Base-by-base conservation (phyloP, 164 flowering plant genomes). In the Berberis thunbergii region DNA sequence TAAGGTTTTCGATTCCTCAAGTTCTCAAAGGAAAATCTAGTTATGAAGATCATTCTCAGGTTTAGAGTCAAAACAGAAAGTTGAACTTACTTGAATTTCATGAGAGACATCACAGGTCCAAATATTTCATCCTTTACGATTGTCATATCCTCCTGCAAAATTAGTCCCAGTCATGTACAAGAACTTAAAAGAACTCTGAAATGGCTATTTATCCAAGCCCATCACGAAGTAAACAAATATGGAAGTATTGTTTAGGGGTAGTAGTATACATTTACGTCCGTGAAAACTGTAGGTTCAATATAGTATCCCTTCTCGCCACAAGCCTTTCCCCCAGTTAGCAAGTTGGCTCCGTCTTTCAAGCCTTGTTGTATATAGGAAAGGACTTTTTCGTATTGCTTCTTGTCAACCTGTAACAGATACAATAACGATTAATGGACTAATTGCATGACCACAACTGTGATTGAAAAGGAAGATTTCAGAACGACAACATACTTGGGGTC, bases 91-190 rank as follows among this genome's bases (percentile, higher is more conserved):
- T 85, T 86, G 85, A 88, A 88, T 62, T 86, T 88, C 89, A 79
- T 83, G 49, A 88, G 70, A 40, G 86, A 73, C 86, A 88, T 69
- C 0, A 88, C 92, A 4, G 96, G 92, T 9, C 96, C 96, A 64
- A 86, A 88, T 56, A 88, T 88, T 74, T 88, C 96, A 2, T 88
- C 88, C 63, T 72, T 70, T 1, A 75, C 86, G 44, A 88, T 83
- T 10, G 42, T 90, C 84, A 84, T 45, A 86, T 81, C 40, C 86
- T 90, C 96, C 86, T 81, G 10, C 9, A 12, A 42, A 4, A 40
- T 40, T 2, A 9, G 0, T 40, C 38, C 38, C 3, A 56, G 39
- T 5, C 41, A 60, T 26, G 45, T n/a, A 4, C 11, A 46, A 60
- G 38, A 12, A 60, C 13, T 59, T 59, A 3, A 43, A 11, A 4